phyloP scores from a whole-genome alignment of 2,329 filamentous ascomycete species.

The Sporothrix sp. region DNA sequence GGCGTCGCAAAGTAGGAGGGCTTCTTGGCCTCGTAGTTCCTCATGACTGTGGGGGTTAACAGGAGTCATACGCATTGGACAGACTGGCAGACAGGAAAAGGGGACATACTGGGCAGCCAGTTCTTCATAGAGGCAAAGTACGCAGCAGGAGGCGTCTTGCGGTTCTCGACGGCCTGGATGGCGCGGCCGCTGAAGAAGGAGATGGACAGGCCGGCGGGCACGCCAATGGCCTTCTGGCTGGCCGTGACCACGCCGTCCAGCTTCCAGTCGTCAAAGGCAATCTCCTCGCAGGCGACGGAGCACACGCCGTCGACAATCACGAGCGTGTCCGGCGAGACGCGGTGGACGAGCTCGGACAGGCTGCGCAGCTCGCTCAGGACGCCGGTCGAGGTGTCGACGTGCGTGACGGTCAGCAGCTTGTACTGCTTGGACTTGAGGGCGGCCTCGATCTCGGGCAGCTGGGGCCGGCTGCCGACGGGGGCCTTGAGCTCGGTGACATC shows the following conservation, averaged over 20 bases:
- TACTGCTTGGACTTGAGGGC: conserved; percentile 84
- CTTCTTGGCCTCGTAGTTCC: conserved; percentile 97
- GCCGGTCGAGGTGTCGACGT: conserved; percentile 95
- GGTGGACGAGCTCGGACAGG: conserved; percentile 71
- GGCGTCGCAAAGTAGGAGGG: conserved; percentile 97
- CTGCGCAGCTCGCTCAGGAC: conserved; percentile 85
- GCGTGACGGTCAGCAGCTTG: conserved; percentile 89
- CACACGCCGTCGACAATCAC: conserved; percentile 93
- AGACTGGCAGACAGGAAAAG: background rate
- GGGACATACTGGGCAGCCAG: conserved; percentile 72
- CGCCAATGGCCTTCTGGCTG: conserved; percentile 93
- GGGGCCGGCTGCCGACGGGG: conserved; percentile 76
- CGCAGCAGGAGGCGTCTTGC: conserved; percentile 71
- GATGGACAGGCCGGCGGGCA: conserved; percentile 87
- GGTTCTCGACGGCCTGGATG: conserved; percentile 66
- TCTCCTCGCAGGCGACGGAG: conserved; percentile 92
- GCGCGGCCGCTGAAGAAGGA: conserved; percentile 87
- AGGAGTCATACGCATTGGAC: background rate
- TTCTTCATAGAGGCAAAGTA: conserved; percentile 98
- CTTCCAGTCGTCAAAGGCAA: conserved; percentile 90
- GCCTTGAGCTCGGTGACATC: conserved; percentile 85
- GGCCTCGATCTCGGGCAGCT: conserved; percentile 78
- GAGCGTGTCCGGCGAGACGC: conserved; percentile 82
- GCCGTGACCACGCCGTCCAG: conserved; percentile 90
- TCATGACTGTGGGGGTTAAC: conserved; percentile 58